These are phyloP conservation scores for Fistulifera solaris DNA, from an alignment of 108 stramenopile species.

Conservation along the genomic window DNA sequence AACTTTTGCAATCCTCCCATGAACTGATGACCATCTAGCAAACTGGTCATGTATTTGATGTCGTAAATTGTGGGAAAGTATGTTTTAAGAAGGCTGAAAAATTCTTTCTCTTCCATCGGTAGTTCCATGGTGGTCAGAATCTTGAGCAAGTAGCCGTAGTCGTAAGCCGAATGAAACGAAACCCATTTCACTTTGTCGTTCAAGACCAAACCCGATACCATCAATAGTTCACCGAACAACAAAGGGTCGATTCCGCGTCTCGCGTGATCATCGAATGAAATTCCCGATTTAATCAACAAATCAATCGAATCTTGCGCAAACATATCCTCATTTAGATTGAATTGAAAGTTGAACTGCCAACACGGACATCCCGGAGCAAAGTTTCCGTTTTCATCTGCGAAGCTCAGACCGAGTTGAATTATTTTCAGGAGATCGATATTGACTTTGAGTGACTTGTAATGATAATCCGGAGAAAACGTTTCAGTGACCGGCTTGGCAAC, in stretches of 20 bases:
- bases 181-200: constrained; percentile 95
- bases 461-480: constrained; percentile 84
- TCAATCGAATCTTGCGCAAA: constrained; percentile 98
- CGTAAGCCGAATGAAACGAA: constrained; percentile 96
- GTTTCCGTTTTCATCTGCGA: constrained; percentile 92
- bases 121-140: constrained; percentile 74
- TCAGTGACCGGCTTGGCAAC: constrained; percentile 97
- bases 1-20: constrained; percentile 90
- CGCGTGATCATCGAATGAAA: constrained; percentile 91
- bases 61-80: constrained; percentile 98
- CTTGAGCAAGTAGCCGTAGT: constrained; percentile 97
- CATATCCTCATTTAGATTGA: constrained; percentile 92
- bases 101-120: constrained; percentile 73
- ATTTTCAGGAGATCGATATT: constrained; percentile 98
- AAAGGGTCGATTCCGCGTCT: constrained; percentile 88
- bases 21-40: constrained; percentile 73
- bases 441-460: constrained; percentile 96
- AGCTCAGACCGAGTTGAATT: constrained; percentile 93
- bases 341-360: constrained; percentile 99
- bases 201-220: constrained; percentile 95
- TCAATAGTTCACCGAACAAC: constrained; percentile 96
- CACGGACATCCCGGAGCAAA: constrained; percentile 86
- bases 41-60: constrained; percentile 95
- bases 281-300: constrained; percentile 87
- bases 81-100: constrained; percentile 87